Conservation (phyloP, 2,329 filamentous ascomycete species). For the Monosporascus sp. region DNA sequence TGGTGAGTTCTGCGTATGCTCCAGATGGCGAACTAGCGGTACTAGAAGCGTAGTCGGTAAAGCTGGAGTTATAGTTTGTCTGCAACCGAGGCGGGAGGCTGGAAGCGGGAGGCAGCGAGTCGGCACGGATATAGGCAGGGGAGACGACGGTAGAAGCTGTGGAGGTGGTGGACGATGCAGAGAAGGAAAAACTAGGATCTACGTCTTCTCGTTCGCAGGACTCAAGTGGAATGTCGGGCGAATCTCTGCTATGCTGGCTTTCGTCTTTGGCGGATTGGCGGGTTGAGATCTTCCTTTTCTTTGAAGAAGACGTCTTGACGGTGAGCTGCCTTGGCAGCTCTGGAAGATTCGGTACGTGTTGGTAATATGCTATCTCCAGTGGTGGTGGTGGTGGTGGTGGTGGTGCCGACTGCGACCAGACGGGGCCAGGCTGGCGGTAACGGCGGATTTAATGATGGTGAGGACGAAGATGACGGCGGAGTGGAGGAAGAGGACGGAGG, state of each 20-base stretch:
- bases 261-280: conserved; percentile 41
- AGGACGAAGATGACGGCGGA: not conserved
- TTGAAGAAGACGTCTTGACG: conserved; percentile 67
- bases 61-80: conserved; percentile 35
- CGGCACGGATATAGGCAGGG: conserved; percentile 22
- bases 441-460: not conserved
- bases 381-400: conserved; percentile 11
- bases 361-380: not conserved
- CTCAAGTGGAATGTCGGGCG: conserved; percentile 43
- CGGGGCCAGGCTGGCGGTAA: conserved; percentile 4
- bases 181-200: conserved; percentile 47
- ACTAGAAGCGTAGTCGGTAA: conserved; percentile 48
- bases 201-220: conserved; percentile 46
- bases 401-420: conserved; percentile 4
- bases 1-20: conserved; percentile 51
- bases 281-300: conserved; percentile 63
- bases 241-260: conserved; percentile 24
- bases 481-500: not conserved
- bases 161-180: conserved; percentile 34
- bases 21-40: conserved; percentile 54
- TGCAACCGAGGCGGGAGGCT: conserved; percentile 50
- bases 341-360: conserved; percentile 19
- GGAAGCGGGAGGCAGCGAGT: conserved; percentile 39
- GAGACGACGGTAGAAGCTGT: conserved; percentile 35
- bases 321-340: conserved; percentile 64